Conservation (phyloP, 345 rosid genomes). For the Citropsis articulata region DNA sequence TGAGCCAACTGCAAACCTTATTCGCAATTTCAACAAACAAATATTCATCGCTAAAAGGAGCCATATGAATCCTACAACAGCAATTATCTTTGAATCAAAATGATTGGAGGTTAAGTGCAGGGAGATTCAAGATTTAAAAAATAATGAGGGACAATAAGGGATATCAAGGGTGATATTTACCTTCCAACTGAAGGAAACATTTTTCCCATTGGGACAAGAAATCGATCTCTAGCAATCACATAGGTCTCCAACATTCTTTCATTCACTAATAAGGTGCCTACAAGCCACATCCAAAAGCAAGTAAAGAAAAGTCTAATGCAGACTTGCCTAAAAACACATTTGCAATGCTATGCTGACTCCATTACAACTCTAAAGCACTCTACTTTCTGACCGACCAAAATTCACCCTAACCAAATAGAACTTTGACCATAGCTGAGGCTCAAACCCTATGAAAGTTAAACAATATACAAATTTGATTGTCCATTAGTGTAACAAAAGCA, state of each 20-base stretch:
- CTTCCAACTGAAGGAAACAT: conserved; percentile 97
- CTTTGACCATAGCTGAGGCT: neutral
- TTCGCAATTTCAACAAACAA: conserved; percentile 95
- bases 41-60: conserved; percentile 97
- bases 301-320: neutral
- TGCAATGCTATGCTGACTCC: neutral
- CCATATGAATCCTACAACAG: conserved; percentile 91
- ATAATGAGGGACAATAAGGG: neutral
- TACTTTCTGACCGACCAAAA: neutral
- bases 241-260: conserved; percentile 98
- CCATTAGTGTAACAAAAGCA: neutral
- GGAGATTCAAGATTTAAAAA: neutral
- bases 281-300: conserved; percentile 16
- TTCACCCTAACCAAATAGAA: neutral
- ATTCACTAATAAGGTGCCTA: conserved; percentile 91
- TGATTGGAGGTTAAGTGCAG: neutral
- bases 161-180: conserved; percentile 31
- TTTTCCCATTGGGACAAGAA: conserved; percentile 79
- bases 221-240: conserved; percentile 95
- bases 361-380: neutral
- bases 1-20: conserved; percentile 56
- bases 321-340: neutral
- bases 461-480: neutral
- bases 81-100: conserved; percentile 12
- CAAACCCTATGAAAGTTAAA: neutral